Evolutionary conservation across 192 early-diverging fungal species (phyloP), one percentile per base, ranked within the genome.

Genomic region (Thamnidium elegans): DNA sequence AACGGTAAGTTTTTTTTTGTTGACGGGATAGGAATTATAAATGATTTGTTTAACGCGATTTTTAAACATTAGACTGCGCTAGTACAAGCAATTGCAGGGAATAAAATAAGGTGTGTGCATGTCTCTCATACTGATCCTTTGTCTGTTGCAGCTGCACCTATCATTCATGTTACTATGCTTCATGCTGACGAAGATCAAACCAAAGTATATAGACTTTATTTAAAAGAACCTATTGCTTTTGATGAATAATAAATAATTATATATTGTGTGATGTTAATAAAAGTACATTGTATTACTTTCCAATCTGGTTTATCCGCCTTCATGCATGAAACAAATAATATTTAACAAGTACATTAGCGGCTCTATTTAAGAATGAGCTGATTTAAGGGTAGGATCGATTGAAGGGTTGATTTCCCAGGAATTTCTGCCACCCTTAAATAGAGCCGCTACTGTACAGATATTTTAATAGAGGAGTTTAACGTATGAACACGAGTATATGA

Each of bases 71-170:
- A 68, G 66, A 32, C 21, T 23, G 66, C 47, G 15, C 45, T 68
- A 7, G 66, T 68, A 26, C 66, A 68, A 52, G 47, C 45, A 9
- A 68, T 68, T 51, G 30, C 43, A 21, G 66, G 66, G 7, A 55
- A 68, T 58, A 19, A 50, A 13, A 68, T 68, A 26, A 45, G 58
- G 30, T 68, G 66, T 44, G 58, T 68, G 20, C 52, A 68, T 52
- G 36, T 59, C 32, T 64, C 62, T 17, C 34, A 48, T 26, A 13
- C 26, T 7, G 21, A 50, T 7, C 32, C 26, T 42, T 14, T 48
- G 19, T n/a, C 34, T 10, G 23, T 36, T 3, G 14, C 32, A 14
- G 21, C 45, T 23, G 11, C 58, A 46, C 17, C 2, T 15, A 39
- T 34, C 5, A 63, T 63, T 34, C 61, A 63, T 63, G 13, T 63